Evolutionary conservation across 768 basidiomycete genomes (phyloP).

Genomic region (Butyriboletus loyo): DNA sequence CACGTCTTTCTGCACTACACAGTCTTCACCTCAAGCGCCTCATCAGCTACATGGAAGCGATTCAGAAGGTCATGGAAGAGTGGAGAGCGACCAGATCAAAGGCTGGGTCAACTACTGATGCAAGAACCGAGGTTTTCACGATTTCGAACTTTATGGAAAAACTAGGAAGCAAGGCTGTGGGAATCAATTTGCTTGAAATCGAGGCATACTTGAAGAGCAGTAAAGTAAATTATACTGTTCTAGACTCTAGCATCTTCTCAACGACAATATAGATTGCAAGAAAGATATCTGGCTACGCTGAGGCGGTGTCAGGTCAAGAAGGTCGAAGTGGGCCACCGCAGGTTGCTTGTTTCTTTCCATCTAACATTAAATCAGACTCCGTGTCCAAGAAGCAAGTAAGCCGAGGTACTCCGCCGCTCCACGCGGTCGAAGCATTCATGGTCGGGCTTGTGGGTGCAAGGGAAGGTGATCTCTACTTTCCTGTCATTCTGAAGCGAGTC

Average conservation of each 20-base stretch:
- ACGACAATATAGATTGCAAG: conserved; percentile 50
- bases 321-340: conserved; percentile 21
- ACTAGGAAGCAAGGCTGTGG: conserved; percentile 65
- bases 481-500: not conserved
- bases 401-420: conserved; percentile 69
- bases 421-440: conserved; percentile 77
- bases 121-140: conserved; percentile 59
- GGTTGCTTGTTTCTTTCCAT: not conserved
- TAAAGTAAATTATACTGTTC: conserved; percentile 61
- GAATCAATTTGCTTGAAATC: conserved; percentile 81
- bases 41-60: conserved; percentile 64
- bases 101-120: conserved; percentile 6
- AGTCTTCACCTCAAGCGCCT: conserved; percentile 79
- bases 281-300: conserved; percentile 84
- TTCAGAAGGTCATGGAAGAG: conserved; percentile 55
- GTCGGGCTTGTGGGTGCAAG: conserved; percentile 72
- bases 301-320: conserved; percentile 50
- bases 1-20: conserved; percentile 70
- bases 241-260: not conserved
- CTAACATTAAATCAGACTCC: conserved; percentile 7
- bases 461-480: conserved; percentile 47
- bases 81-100: conserved; percentile 40
- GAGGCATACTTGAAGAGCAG: conserved; percentile 77
- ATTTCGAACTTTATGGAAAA: conserved; percentile 60
- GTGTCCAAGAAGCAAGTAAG: conserved; percentile 5